Percentiles rank a stretch among this genome's conserved stretches.
Evolutionary conservation across 345 rosid genomes (phyloP).

Genomic region (Sonneratia caseolaris): DNA sequence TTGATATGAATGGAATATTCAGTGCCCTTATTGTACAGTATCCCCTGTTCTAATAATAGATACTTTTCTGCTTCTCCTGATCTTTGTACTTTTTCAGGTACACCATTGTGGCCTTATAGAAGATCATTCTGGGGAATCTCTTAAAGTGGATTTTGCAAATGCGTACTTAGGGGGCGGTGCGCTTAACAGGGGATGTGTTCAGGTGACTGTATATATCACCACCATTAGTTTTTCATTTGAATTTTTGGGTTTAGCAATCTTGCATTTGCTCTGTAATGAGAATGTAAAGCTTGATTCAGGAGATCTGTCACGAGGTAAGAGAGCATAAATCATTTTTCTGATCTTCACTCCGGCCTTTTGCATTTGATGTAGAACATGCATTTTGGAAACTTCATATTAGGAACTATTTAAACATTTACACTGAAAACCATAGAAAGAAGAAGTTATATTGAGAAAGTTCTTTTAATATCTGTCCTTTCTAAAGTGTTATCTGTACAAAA

Average conservation of each 20-base stretch:
- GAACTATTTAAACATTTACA: background rate
- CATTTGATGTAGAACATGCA: background rate
- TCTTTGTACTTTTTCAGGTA: constrained; percentile 28
- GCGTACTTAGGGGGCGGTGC: constrained; percentile 88
- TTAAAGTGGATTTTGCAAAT: constrained; percentile 92
- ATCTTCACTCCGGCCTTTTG: background rate
- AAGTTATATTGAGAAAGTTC: background rate
- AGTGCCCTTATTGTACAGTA: background rate
- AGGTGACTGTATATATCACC: constrained; percentile 29
- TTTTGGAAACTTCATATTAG: background rate
- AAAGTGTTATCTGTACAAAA: background rate
- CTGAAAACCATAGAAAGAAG: background rate
- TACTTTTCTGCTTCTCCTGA: background rate
- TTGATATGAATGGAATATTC: background rate
- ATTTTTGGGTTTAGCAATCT: background rate
- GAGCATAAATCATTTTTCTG: background rate
- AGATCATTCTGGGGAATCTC: constrained; percentile 51
- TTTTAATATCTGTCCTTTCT: background rate
- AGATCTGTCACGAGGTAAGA: background rate
- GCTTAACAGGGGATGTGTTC: constrained; percentile 76
- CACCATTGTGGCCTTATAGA: constrained; percentile 56
- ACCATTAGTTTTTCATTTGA: background rate
- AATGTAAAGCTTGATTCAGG: background rate
- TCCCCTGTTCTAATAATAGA: background rate
- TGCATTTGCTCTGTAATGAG: background rate